Evolutionary conservation across 176 grass and related monocot species (phyloP).

Genomic region (Cymbopogon citratus): DNA sequence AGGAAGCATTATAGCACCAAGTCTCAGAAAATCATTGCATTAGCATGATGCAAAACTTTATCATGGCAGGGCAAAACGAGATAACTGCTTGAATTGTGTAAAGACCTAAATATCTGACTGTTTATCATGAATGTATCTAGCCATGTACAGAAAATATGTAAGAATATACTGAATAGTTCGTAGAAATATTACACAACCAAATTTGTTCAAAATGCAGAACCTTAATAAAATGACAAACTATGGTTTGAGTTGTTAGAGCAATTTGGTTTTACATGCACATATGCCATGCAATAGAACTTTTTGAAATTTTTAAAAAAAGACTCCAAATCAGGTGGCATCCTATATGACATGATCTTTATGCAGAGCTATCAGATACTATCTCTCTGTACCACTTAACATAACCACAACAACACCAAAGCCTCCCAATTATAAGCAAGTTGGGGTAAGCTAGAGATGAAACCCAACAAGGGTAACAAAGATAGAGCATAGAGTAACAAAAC

Average conservation of each 20-base stretch:
- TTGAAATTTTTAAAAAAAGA: not conserved
- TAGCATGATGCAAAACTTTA: no score
- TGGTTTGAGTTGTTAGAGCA: not conserved
- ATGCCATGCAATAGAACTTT: not conserved
- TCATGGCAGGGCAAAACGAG: no score
- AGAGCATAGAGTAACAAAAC: not conserved
- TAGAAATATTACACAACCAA: conserved; percentile 1
- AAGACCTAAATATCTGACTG: no score
- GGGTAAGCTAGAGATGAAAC: not conserved
- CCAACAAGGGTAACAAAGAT: not conserved
- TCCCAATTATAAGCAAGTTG: not conserved
- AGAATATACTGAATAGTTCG: not conserved
- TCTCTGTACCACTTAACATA: not conserved
- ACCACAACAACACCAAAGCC: not conserved
- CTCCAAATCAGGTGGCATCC: not conserved
- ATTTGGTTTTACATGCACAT: not conserved
- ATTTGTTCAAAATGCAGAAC: not conserved
- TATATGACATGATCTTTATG: not conserved
- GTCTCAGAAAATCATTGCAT: no score
- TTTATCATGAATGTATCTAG: not conserved
- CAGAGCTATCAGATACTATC: not conserved
- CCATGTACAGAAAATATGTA: not conserved
- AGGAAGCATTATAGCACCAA: no score
- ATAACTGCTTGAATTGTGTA: no score
- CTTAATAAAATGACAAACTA: not conserved